Percentiles rank a stretch among this genome's conserved stretches.
Evolutionary conservation across 2,329 filamentous ascomycete genomes (phyloP).

Genomic region (Pseudophaeomoniella oleicola): DNA sequence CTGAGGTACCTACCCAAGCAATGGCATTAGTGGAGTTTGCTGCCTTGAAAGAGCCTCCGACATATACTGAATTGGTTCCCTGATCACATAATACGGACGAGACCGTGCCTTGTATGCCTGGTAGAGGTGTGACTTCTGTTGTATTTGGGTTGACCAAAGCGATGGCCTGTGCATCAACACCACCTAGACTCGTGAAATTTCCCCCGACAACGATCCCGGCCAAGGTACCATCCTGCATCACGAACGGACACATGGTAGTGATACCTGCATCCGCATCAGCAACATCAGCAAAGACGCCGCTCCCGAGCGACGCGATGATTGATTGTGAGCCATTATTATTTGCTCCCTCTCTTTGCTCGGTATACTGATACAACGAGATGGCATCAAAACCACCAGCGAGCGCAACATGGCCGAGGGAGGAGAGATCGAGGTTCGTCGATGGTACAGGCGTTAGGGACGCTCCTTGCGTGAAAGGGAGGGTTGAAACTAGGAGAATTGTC

Average conservation of each 20-base stretch:
- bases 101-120: slow-evolving; percentile 72
- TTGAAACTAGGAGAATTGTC: slow-evolving; percentile 9
- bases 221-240: slow-evolving; percentile 48
- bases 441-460: slow-evolving; percentile 46
- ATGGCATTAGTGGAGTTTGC: slow-evolving; percentile 81
- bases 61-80: slow-evolving; percentile 64
- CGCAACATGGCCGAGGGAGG: slow-evolving; percentile 64
- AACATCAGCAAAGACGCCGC: slow-evolving; percentile 65
- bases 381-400: slow-evolving; percentile 82
- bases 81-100: slow-evolving; percentile 71
- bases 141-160: slow-evolving; percentile 68
- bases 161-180: slow-evolving; percentile 59
- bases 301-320: slow-evolving; percentile 67
- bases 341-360: slow-evolving; percentile 59
- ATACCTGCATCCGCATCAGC: slow-evolving; percentile 72
- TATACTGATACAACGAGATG: slow-evolving; percentile 76
- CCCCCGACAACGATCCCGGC: slow-evolving; percentile 75
- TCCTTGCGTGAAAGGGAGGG: slow-evolving; percentile 14
- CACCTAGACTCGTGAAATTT: slow-evolving; percentile 85
- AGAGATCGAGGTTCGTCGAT: slow-evolving; percentile 61
- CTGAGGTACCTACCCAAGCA: slow-evolving; percentile 51
- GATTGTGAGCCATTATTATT: slow-evolving; percentile 66
- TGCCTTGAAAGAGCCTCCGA: slow-evolving; percentile 73
- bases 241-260: slow-evolving; percentile 72
- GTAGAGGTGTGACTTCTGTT: slow-evolving; percentile 54